These are phyloP conservation scores for Periconia sp. DNA, from an alignment of 2,329 filamentous ascomycete genomes.

Conservation along the genomic window DNA sequence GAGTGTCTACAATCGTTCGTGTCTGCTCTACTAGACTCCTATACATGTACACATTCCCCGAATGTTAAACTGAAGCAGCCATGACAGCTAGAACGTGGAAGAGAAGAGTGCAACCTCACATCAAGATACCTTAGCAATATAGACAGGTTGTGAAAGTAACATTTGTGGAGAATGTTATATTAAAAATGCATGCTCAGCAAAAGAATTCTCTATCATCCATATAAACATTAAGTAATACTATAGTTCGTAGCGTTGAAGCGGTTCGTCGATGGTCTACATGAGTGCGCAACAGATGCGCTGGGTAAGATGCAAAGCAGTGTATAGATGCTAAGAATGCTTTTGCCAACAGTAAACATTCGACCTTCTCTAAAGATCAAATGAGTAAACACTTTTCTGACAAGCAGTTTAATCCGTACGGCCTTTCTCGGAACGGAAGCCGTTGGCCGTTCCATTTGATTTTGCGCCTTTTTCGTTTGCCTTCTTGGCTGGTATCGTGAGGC, in stretches of 20 bases:
- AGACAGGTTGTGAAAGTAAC: background rate
- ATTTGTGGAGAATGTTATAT: background rate
- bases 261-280: conserved; percentile 3
- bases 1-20: too few species aligned
- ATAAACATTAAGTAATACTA: conserved; percentile 8
- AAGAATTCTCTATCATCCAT: background rate
- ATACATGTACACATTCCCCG: too few species aligned
- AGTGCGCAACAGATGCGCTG: background rate
- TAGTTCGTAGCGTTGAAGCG: conserved; percentile 1
- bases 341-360: background rate
- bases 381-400: too few species aligned
- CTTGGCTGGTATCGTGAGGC: conserved; percentile 71
- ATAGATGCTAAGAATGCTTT: background rate
- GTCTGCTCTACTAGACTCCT: too few species aligned
- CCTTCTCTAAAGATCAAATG: background rate
- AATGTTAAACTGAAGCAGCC: too few species aligned
- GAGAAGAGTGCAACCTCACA: too few species aligned
- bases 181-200: background rate
- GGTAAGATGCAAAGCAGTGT: background rate
- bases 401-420: conserved; percentile 32
- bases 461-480: conserved; percentile 27
- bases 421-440: conserved; percentile 31
- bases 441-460: conserved; percentile 29
- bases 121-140: too few species aligned
- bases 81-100: too few species aligned